Evolutionary conservation across 1,284 basidiomycete species (phyloP).

Genomic region (Cutaneotrichosporon sp.): DNA sequence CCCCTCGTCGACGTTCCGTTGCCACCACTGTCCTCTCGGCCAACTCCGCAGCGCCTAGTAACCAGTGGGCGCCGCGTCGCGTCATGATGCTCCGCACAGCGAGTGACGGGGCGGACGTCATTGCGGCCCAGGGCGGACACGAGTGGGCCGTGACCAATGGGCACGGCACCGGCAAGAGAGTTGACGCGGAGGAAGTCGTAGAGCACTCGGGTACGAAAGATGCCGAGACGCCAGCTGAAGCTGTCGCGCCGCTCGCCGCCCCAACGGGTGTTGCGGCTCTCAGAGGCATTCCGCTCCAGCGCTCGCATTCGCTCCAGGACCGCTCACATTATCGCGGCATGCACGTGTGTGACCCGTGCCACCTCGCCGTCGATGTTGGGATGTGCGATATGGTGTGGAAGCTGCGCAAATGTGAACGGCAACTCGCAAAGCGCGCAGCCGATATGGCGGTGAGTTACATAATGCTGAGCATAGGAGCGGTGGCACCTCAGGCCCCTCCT

Average conservation of each 20-base stretch:
- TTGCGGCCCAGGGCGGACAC: slow-evolving; percentile 26
- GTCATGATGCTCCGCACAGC: slow-evolving; percentile 25
- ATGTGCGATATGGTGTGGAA: slow-evolving; percentile 35
- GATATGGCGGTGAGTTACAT: slow-evolving; percentile 40
- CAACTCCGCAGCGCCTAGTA: not conserved
- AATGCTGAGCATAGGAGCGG: not conserved
- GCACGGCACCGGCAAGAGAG: slow-evolving; percentile 32
- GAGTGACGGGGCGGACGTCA: slow-evolving; percentile 41
- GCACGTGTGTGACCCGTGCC: slow-evolving; percentile 10
- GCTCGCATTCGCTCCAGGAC: slow-evolving; percentile 22
- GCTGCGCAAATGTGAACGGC: slow-evolving; percentile 27
- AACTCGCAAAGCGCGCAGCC: slow-evolving; percentile 26
- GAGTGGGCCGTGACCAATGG: slow-evolving; percentile 40
- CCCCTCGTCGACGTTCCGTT: not conserved
- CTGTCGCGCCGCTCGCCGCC: not conserved
- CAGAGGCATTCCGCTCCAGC: not conserved
- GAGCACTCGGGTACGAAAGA: not conserved
- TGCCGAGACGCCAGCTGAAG: not conserved
- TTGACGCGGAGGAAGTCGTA: not conserved
- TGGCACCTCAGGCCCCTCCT: no score
- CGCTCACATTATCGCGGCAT: slow-evolving; percentile 9
- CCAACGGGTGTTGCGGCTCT: not conserved
- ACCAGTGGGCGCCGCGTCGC: not conserved
- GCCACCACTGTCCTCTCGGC: not conserved
- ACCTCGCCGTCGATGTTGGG: slow-evolving; percentile 38